Base-by-base conservation (phyloP, 2,329 filamentous ascomycete genomes). In the Aspergillus glaucus region DNA sequence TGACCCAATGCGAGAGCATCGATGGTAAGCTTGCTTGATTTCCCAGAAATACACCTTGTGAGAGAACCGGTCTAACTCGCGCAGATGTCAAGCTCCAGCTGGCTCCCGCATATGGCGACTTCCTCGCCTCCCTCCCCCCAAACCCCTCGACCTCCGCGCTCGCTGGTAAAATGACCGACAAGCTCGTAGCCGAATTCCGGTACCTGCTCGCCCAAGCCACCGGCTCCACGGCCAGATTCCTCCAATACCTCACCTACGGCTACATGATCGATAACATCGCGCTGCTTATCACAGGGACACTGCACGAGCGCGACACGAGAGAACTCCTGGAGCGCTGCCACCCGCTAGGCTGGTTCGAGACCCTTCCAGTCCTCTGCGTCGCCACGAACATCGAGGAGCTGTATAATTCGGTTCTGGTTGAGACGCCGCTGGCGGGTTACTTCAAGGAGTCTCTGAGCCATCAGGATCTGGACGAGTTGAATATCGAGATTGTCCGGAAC, bases 251-350 rank as follows among this genome's bases (percentile, higher is more conserved):
- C 53, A 98, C 93, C 1, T 98, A 98, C 69, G 92, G 91, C 54
- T 98, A 98, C 79, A 98, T 98, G 93, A 98, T 98, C 72, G 93
- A 98, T 75, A 98, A 98, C 63, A 90, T 98, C 46, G 93, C 94
- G 36, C 85, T 98, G 37, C 83, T 98, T 63, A 98, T 98, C 71
- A 98, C 93, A 19, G 93, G 93, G 54, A 98, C 93, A 10, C 81
- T 98, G 26, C 93, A 98, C 73, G 94, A 98, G 75, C 84, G 93
- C 67, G 93, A 98, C 69, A 98, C 93, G 3, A 85, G 91, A 51
- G 93, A 98, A 74, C 81, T 98, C 54, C 76, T 98, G 47, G 93
- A 97, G 66, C 80, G 93, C 70, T 98, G 94, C 72, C 94, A 98
- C 63, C 93, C 93, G 6, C 80, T 98, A 6, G 93, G 93, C 59